Conservation (phyloP, 208 protist species). For the Crithidia thermophila region DNA sequence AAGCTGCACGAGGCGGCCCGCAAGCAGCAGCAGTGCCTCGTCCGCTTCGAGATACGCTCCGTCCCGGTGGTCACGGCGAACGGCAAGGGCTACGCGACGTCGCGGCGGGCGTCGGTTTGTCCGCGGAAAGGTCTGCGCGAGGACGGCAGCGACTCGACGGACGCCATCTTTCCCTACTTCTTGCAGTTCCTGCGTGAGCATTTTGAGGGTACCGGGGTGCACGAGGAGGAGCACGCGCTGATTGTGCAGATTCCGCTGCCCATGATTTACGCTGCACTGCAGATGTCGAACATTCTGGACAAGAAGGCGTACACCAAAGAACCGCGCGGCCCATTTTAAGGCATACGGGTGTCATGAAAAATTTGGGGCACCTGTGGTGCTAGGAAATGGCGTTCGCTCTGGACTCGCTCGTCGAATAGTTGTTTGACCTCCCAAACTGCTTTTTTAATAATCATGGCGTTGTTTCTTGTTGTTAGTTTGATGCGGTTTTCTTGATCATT, state of each 20-base stretch:
- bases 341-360: too few relatives aligned
- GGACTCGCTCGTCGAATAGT: too few relatives aligned
- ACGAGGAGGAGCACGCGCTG: conserved; percentile 65
- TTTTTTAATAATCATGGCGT: too few relatives aligned
- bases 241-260: conserved; percentile 67
- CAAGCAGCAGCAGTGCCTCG: conserved; percentile 20
- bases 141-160: conserved; percentile 32
- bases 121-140: conserved; percentile 9
- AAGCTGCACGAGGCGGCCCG: neutral
- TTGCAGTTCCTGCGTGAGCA: conserved; percentile 75
- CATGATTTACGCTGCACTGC: conserved; percentile 61
- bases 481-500: neutral
- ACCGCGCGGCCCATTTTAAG: conserved; percentile 54
- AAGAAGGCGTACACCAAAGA: conserved; percentile 64
- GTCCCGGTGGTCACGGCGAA: conserved; percentile 19
- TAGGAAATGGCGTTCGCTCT: neutral
- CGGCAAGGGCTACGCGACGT: conserved; percentile 3
- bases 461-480: neutral
- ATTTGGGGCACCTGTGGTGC: too few relatives aligned
- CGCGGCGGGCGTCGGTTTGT: conserved; percentile 30
- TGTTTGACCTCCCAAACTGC: neutral
- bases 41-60: conserved; percentile 75
- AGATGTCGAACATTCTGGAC: conserved; percentile 62
- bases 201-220: conserved; percentile 54
- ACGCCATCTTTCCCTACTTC: conserved; percentile 74